phyloP scores from a whole-genome alignment of 2,329 filamentous ascomycete species.

The Dactylellina sp. region DNA sequence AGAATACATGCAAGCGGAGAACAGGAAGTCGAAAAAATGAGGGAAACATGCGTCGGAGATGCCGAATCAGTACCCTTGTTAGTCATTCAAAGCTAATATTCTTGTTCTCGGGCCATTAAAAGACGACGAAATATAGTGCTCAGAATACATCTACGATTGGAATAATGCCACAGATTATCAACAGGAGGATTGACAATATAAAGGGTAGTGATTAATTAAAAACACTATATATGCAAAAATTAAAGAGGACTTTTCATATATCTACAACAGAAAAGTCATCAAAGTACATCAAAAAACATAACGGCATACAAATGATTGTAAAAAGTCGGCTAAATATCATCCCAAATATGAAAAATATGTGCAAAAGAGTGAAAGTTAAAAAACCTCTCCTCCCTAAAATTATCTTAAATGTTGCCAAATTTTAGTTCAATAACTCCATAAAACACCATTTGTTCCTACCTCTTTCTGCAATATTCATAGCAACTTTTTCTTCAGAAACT shows the following conservation, averaged over 20 bases:
- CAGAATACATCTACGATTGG: not conserved
- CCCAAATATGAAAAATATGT: not conserved
- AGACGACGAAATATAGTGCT: too few relatives aligned
- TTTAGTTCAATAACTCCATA: too few relatives aligned
- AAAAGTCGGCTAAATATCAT: constrained; percentile 8
- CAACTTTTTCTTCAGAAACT: constrained; percentile 7
- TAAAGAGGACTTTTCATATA: not conserved
- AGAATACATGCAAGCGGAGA: not conserved
- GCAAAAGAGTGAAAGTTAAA: not conserved
- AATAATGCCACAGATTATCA: not conserved
- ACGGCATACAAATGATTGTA: not conserved
- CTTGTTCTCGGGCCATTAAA: too few relatives aligned
- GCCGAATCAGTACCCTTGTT: too few relatives aligned
- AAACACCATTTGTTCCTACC: constrained; percentile 1
- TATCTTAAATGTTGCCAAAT: too few relatives aligned
- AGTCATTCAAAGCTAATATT: too few relatives aligned
- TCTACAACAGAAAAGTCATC: constrained; percentile 26
- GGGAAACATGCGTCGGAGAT: too few relatives aligned
- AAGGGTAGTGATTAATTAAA: not conserved
- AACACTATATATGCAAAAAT: constrained; percentile 6
- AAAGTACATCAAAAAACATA: not conserved
- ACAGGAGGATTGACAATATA: too few relatives aligned
- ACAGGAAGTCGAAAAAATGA: not conserved
- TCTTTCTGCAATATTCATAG: not conserved
- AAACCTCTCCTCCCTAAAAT: constrained; percentile 2